Base-by-base conservation (phyloP, 75 land plant species). In the Pinus albicaulis region DNA sequence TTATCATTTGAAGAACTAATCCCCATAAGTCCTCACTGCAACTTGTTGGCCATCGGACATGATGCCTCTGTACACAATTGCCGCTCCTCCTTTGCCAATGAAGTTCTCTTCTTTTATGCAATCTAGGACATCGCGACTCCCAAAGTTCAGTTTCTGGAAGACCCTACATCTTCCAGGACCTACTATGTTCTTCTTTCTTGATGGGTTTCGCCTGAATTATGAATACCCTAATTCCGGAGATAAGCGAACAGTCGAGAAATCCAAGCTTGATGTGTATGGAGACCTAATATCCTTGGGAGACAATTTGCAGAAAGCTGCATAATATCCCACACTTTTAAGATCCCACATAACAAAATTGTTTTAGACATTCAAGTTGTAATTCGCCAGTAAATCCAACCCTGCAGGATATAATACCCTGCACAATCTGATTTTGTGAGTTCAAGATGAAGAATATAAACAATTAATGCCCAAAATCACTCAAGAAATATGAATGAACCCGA, bases 31-130 rank as follows among this genome's bases (percentile, higher is more conserved):
- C 77, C 83, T 86, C 71, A 83, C 86, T 2, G 85, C 86, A 4
- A 86, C 88, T 14, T 80, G 62, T 31, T 83, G 80, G 28, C 85
- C 82, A 58, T 78, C 71, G 38, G 38, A 80, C 88, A 86, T 80
- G 14, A 73, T 80, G 12, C 82, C 88, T 31, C 73, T 82, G 66
- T 80, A 86, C 5, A 86, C 86, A 41, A 81, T 80, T 15, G 86
- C 86, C 3, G 88, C 83, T 3, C 88, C 88, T 44, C 88, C 88
- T 66, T 85, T 73, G 3, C 88, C 86, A 36, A 86, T 86, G 7
- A 86, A 71, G 71, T 86, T 86, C 73, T 83, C 88, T 31, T 86
- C 88, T 23, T 80, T 79, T 61, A 86, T 66, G 70, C 73, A 86
- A 20, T 83, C 80, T 28, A 86, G 57, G 17, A 86, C 82, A 59